Base-by-base conservation (phyloP, 306 rosid genomes). In the Bauhinia variegata region DNA sequence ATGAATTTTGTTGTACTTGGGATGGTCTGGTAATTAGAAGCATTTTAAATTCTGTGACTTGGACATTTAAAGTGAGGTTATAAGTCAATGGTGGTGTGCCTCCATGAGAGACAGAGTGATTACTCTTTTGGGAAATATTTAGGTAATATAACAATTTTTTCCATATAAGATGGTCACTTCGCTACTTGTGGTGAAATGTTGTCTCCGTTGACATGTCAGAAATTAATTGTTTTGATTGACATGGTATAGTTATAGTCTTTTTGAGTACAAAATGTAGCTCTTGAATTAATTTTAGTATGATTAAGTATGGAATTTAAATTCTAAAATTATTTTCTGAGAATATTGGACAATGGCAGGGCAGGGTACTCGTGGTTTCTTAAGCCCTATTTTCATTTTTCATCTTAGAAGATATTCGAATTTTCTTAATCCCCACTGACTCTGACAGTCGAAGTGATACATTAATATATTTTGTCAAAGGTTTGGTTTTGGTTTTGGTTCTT, bases 271-370 rank as follows among this genome's bases (percentile, higher is more conserved):
- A 23, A 23, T 12, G 39, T 53, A 46, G 30, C 44, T 30, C 38
- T 54, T 18, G 17, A 70, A 42, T 64, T 8, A 49, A 62, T 23
- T 23, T 49, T 49, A 54, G 19, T 67, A n/a, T 65, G 54, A 60
- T 31, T 42, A 23, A 43, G 42, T 52, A 46, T 60, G 14, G 42
- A 8, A 52, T 46, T 54, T 46, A 16, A 39, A 10, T 16, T 39
- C n/a, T 70, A 38, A 60, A 58, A 60, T 60, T 69, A 56, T 57
- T 51, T 75, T 44, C 5, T 14, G 34, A 55, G 28, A 32, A 34
- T 44, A 60, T 36, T 42, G 11, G 30, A 11, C 6, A 9, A 36
- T 33, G 48, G 55, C 42, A 47, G 44, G 56, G 62, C 34, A 15
- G 36, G 50, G 15, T 69, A 61, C 50, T 11, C 42, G 33, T 16